Evolutionary conservation across 441 rosid species (phyloP), one percentile per base, ranked within the genome.

Genomic region (Corymbia citriodora): DNA sequence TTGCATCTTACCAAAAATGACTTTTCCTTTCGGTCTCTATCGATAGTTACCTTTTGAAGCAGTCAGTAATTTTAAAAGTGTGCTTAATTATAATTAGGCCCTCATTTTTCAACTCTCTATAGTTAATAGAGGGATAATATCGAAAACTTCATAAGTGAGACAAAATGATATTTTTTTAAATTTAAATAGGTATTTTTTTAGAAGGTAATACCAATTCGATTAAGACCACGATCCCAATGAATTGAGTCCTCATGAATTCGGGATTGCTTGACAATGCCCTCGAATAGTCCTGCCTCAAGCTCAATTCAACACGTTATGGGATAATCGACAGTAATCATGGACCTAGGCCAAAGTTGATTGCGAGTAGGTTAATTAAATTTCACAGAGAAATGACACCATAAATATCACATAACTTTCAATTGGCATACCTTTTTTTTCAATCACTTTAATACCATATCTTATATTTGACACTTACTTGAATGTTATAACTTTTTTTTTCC

Each of bases 231-330:
- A 9, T 70, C 8, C 8, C 10, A 0, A 31, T 17, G 3, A 33
- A 68, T 31, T 36, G 12, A 31, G 11, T 68, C 45, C 40, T 31
- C 9, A 68, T 12, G 2, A 68, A 31, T 68, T 19, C 1, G 0
- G 33, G 13, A 2, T 68, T 17, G 45, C 79, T 68, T 33, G 45
- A 17, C 21, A 68, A 68, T 9, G 21, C 10, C 18, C 81, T 72
- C 15, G 1, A 70, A 18, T 18, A 9, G 48, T 70, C 81, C 4
- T 3, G 0, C 6, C 48, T 70, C 81, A 12, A 72, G 27, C 49
- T 33, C 14, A 3, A 9, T 33, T 19, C 82, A 7, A 18, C 49
- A 3, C 0, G 2, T 1, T 2, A 72, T 0, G 5, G 0, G 27
- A 72, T 18, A 19, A 72, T 0, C 7, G 23, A 72, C 2, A 10